Percentiles rank a stretch among this genome's conserved stretches.
These are phyloP conservation scores for Claviceps cyperi DNA, from an alignment of 2,329 filamentous ascomycete genomes.

Conservation along the genomic window DNA sequence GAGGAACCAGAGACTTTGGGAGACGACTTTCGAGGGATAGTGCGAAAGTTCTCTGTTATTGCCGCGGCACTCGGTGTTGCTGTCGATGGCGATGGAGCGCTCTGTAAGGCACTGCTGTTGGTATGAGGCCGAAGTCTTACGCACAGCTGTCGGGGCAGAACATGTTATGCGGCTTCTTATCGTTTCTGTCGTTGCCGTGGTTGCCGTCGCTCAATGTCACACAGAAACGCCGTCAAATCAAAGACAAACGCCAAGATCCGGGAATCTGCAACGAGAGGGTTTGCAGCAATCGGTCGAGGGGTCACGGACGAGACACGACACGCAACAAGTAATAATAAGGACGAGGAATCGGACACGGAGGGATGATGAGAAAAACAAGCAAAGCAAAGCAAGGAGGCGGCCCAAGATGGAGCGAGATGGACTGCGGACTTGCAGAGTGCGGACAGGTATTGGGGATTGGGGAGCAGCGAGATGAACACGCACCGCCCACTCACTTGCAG, in stretches of 20 bases:
- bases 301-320: background rate
- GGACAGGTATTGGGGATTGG: no score
- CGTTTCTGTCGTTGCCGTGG: background rate
- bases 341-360: background rate
- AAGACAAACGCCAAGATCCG: background rate
- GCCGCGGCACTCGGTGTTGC: background rate
- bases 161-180: background rate
- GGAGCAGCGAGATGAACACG: background rate
- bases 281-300: background rate
- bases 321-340: background rate
- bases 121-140: background rate
- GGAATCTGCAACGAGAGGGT: background rate
- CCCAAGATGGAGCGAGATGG: background rate
- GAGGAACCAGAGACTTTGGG: no score
- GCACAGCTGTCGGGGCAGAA: background rate
- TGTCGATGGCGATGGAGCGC: background rate
- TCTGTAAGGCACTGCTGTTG: background rate
- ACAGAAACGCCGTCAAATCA: slow-evolving; percentile 1
- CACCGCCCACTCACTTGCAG: background rate
- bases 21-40: no score
- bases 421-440: no score
- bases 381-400: background rate
- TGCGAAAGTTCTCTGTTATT: background rate
- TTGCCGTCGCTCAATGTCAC: slow-evolving; percentile 1
- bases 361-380: background rate